Conservation (phyloP, 352 stramenopile species). For the Pythium myriotylum region DNA sequence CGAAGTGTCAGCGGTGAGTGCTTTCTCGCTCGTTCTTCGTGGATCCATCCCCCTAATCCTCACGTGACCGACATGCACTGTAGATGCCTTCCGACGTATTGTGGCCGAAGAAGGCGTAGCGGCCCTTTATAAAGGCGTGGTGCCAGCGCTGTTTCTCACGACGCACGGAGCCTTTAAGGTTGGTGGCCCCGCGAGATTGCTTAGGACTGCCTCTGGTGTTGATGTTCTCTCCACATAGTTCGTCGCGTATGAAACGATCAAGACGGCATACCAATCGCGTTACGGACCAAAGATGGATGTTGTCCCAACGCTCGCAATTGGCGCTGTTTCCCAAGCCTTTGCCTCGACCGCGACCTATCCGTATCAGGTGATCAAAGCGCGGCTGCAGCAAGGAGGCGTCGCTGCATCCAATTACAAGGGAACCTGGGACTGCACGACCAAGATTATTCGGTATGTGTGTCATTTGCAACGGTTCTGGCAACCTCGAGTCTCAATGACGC, state of each 20-base stretch:
- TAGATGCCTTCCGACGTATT: conserved; percentile 94
- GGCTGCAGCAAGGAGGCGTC: conserved; percentile 92
- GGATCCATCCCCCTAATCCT: neutral
- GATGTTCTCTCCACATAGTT: conserved; percentile 42
- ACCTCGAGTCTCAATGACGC: no score
- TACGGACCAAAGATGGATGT: conserved; percentile 70
- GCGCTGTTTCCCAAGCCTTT: conserved; percentile 78
- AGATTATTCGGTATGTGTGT: conserved; percentile 74
- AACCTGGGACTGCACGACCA: conserved; percentile 88
- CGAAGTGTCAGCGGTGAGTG: conserved; percentile 56
- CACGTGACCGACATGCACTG: neutral
- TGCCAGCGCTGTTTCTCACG: conserved; percentile 95
- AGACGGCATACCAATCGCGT: conserved; percentile 60
- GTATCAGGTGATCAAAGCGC: conserved; percentile 96
- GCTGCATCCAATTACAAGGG: conserved; percentile 86
- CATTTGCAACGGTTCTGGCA: neutral
- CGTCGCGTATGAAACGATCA: conserved; percentile 81
- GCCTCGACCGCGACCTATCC: conserved; percentile 92
- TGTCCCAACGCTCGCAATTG: conserved; percentile 75
- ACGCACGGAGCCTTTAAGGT: conserved; percentile 97
- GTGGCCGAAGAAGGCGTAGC: conserved; percentile 93
- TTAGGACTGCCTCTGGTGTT: neutral
- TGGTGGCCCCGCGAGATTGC: neutral
- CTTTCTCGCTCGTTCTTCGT: neutral
- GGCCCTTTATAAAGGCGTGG: conserved; percentile 95